These are phyloP conservation scores for Pulveroboletus sp. DNA, from an alignment of 768 basidiomycete genomes.

Conservation along the genomic window DNA sequence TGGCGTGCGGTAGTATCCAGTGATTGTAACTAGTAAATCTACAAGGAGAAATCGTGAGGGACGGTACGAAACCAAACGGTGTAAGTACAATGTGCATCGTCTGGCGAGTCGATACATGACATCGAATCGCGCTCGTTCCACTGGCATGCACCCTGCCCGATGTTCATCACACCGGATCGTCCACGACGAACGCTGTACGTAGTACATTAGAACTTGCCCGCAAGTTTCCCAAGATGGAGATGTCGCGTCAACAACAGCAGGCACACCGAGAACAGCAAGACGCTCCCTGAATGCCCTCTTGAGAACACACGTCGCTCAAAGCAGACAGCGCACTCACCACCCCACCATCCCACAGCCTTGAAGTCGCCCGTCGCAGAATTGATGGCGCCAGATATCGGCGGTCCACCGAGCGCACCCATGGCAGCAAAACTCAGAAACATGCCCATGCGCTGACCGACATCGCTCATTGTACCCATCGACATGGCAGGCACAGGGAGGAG, in stretches of 20 bases:
- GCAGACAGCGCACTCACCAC: slow-evolving; percentile 24
- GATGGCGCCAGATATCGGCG: slow-evolving; percentile 73
- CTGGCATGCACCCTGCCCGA: no score
- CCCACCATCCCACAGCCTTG: slow-evolving; percentile 36
- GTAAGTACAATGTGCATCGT: no score
- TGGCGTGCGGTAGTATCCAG: no score
- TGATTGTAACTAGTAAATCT: no score
- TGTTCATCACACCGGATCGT: no score
- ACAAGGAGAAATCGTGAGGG: no score
- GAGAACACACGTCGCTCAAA: background rate
- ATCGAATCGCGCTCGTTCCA: no score
- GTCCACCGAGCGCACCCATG: slow-evolving; percentile 61
- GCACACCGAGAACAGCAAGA: slow-evolving; percentile 39
- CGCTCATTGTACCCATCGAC: slow-evolving; percentile 53
- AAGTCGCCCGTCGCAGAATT: slow-evolving; percentile 48
- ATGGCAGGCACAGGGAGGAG: slow-evolving; percentile 56
- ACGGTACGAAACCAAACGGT: no score
- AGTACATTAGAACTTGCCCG: slow-evolving; percentile 45
- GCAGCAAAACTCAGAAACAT: slow-evolving; percentile 60
- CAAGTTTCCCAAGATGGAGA: slow-evolving; percentile 36
- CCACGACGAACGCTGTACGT: background rate
- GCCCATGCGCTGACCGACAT: slow-evolving; percentile 63
- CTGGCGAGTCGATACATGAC: no score
- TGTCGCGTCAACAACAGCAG: slow-evolving; percentile 40
- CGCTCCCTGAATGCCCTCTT: slow-evolving; percentile 26